Evolutionary conservation across 139 green algal genomes (phyloP), one percentile per base, ranked within the genome.

Genomic region (Zygnema circumcarinatum): DNA sequence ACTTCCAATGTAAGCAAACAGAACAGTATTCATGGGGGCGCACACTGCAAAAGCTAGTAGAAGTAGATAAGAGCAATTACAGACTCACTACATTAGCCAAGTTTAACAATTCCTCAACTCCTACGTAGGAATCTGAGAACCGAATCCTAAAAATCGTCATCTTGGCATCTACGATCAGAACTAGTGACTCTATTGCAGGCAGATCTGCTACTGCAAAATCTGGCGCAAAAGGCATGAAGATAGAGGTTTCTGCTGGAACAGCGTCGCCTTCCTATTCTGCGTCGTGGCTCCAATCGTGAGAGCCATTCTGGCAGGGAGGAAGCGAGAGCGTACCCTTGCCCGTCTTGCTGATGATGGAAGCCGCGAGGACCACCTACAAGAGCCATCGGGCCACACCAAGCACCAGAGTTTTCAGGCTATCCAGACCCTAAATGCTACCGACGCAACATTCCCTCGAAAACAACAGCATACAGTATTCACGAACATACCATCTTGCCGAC

Each of bases 271-370:
- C 69, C 7, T 40, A 78, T 11, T 7, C 7, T 25, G 11, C 7
- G 11, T 36, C 69, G 69, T 29, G 3, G 69, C 3, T 11, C 7
- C 11, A 53, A 42, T 16, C 3, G 11, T 78, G 69, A 39, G 7
- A 78, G 35, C 36, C 35, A 3, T 62, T 62, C 47, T 25, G 16
- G 52, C 52, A n/a, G 2, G 72, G 67, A 0, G n/a, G n/a, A n/a
- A n/a, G n/a, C n/a, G n/a, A 16, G 33, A 42, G 35, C 83, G 29
- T 39, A 88, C 83, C 74, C 84, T 88, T 88, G 56, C 83, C 83
- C n/a, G 83, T 88, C 36, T 88, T 88, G 76, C 75, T 88, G 38
- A 88, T 88, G 74, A 88, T 88, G 7, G 83, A 88, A 25, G 83
- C 83, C 54, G 83, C 79, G 1, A 88, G 83, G 83, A 88, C 83